Percentiles rank a stretch among this genome's conserved stretches.
Evolutionary conservation across 179 eudicot species (phyloP).

Genomic region (Nepenthes alata): DNA sequence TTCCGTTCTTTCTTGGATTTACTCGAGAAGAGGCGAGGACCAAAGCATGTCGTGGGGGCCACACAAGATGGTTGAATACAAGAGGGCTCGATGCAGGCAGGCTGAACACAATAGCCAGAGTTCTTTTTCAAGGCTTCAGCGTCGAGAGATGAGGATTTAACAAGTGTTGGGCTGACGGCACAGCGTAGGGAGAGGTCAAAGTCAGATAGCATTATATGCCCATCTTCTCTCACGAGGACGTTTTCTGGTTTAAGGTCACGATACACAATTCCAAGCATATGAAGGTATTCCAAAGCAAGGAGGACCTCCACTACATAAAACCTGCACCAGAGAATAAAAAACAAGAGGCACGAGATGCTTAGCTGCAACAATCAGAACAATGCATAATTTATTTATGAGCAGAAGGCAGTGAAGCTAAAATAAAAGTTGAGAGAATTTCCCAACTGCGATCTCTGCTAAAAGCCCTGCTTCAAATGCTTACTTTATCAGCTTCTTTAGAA

Average conservation of each 20-base stretch:
- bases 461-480: too few species aligned
- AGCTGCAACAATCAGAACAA: too few species aligned
- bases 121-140: slow-evolving; percentile 3
- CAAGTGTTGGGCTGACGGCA: slow-evolving; percentile 3
- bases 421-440: too few species aligned
- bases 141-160: background rate
- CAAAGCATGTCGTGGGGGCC: slow-evolving; percentile 9
- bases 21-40: slow-evolving; percentile 11
- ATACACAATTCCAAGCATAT: background rate
- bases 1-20: slow-evolving; percentile 8
- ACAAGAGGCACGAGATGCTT: too few species aligned
- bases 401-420: too few species aligned
- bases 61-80: slow-evolving; percentile 10
- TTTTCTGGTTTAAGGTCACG: slow-evolving; percentile 4
- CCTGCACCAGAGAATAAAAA: background rate
- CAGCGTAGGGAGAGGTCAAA: slow-evolving; percentile 1
- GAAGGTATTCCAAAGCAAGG: slow-evolving; percentile 1
- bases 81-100: slow-evolving; percentile 2
- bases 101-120: slow-evolving; percentile 8
- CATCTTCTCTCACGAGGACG: slow-evolving; percentile 1
- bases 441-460: too few species aligned
- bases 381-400: too few species aligned
- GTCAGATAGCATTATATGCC: slow-evolving; percentile 1
- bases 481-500: too few species aligned
- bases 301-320: slow-evolving; percentile 1